Evolutionary conservation across 208 protist species (phyloP), one percentile per base, ranked within the genome.

Genomic region (Perkinsela sp.): DNA sequence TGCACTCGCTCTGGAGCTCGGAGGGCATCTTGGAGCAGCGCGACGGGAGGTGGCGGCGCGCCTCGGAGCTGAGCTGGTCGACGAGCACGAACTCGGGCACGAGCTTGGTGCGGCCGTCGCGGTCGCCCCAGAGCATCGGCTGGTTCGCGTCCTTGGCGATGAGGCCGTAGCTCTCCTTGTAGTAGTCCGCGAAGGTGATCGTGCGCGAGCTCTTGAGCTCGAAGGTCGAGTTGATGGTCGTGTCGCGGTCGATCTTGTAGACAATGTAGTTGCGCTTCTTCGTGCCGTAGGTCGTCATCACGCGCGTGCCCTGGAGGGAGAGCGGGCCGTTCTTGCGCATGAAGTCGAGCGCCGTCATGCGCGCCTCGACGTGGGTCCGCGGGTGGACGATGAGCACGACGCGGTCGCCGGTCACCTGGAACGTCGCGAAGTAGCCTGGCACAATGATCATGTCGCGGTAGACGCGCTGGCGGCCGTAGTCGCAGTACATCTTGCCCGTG

Each of bases 301-400:
- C 40, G 40, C 40, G 40, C 40, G 40, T 57, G 40, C 40, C 40
- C 40, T 57, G 40, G 40, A 57, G 40, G 40, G 40, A 57, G 13
- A 57, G 40, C 40, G 40, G 40, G 40, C 40, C 40, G 40, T 57
- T 57, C 40, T 57, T 57, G 13, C 22, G 6, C 40, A 57, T 57
- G 22, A 57, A 57, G 40, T 57, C 40, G 40, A 57, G 40, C 40
- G 40, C 40, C 40, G 40, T 57, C 40, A 57, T 57, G 40, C 40
- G 40, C 22, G 40, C 40, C 40, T 57, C 40, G 40, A 57, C 40
- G 40, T 57, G 40, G 40, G 40, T 57, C 22, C 40, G 40, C 40
- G 40, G 40, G 40, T 57, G 40, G 40, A 57, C 40, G 40, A 57
- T 57, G 13, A 57, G 40, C 40, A 57, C 40, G 40, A 57, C 40